Evolutionary conservation across 805 yeast genomes (phyloP).

Genomic region (Clavispora santaluciae): DNA sequence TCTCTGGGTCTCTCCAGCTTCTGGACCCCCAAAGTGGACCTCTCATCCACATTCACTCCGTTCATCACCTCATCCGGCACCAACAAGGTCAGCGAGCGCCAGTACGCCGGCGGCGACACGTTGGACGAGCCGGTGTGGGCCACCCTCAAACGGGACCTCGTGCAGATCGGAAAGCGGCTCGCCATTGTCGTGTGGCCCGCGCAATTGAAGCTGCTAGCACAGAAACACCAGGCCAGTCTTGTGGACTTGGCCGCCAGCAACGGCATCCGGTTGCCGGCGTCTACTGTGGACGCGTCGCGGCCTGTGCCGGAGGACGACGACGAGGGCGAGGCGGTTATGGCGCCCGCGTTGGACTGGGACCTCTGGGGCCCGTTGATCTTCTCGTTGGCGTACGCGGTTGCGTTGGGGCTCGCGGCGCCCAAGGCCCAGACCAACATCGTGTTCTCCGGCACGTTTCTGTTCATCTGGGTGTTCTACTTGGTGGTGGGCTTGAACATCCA

Average conservation of each 20-base stretch:
- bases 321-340: slow-evolving; percentile 9
- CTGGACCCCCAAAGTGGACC: slow-evolving; percentile 17
- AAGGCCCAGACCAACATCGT: slow-evolving; percentile 44
- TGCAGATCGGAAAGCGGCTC: slow-evolving; percentile 32
- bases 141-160: slow-evolving; percentile 43
- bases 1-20: background rate
- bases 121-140: slow-evolving; percentile 63
- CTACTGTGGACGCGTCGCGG: slow-evolving; percentile 24
- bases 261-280: slow-evolving; percentile 34
- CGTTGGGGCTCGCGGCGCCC: slow-evolving; percentile 45
- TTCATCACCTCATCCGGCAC: slow-evolving; percentile 9
- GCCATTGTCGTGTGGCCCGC: slow-evolving; percentile 42
- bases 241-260: slow-evolving; percentile 31
- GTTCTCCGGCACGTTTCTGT: slow-evolving; percentile 59
- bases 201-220: slow-evolving; percentile 34
- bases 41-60: slow-evolving; percentile 14
- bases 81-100: slow-evolving; percentile 38
- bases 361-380: slow-evolving; percentile 71
- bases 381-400: slow-evolving; percentile 50
- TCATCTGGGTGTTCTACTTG: slow-evolving; percentile 59
- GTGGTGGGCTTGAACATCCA: slow-evolving; percentile 63
- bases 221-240: slow-evolving; percentile 28
- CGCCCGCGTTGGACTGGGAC: slow-evolving; percentile 47
- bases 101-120: slow-evolving; percentile 65
- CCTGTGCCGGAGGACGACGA: slow-evolving; percentile 20